Percentiles rank a stretch among this genome's conserved stretches.
These are phyloP conservation scores for Erigeron philadelphicus DNA, from an alignment of 140 eudicot species.

Conservation along the genomic window DNA sequence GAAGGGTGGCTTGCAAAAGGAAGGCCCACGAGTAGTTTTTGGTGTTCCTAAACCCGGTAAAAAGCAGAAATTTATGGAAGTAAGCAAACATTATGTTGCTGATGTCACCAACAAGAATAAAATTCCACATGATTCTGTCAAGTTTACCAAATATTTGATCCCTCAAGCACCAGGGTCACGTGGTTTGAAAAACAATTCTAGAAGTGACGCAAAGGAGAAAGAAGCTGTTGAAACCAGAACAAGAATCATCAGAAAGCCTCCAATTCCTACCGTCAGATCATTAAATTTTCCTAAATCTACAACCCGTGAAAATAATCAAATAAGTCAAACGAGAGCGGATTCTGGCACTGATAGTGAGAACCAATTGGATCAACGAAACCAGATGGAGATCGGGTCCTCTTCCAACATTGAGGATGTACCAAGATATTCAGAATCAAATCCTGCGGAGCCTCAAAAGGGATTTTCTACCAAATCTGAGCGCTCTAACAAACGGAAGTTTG, in stretches of 20 bases:
- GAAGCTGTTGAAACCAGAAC: constrained; percentile 47
- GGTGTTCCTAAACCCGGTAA: constrained; percentile 99
- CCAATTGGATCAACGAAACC: constrained; percentile 31
- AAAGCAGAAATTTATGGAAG: constrained; percentile 90
- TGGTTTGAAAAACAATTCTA: constrained; percentile 35
- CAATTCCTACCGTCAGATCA: constrained; percentile 39
- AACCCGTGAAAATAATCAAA: constrained; percentile 8
- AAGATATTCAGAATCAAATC: constrained; percentile 34
- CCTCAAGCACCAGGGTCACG: constrained; percentile 32
- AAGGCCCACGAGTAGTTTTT: constrained; percentile 64
- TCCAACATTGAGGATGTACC: constrained; percentile 41
- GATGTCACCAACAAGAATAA: constrained; percentile 43
- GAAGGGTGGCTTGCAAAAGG: constrained; percentile 59
- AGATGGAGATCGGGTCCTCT: constrained; percentile 32
- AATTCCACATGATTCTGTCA: constrained; percentile 40
- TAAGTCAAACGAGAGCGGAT: constrained; percentile 26
- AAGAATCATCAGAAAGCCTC: constrained; percentile 47
- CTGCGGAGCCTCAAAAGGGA: constrained; percentile 24
- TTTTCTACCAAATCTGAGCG: constrained; percentile 41
- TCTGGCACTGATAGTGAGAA: constrained; percentile 42
- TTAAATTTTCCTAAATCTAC: constrained; percentile 33
- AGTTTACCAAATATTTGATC: constrained; percentile 34
- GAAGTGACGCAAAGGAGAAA: constrained; percentile 51
- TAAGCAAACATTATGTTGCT: constrained; percentile 68
- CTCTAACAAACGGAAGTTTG: constrained; percentile 40